These are phyloP conservation scores for Wallacemonas sp. DNA, from an alignment of 208 protist genomes.

Conservation along the genomic window DNA sequence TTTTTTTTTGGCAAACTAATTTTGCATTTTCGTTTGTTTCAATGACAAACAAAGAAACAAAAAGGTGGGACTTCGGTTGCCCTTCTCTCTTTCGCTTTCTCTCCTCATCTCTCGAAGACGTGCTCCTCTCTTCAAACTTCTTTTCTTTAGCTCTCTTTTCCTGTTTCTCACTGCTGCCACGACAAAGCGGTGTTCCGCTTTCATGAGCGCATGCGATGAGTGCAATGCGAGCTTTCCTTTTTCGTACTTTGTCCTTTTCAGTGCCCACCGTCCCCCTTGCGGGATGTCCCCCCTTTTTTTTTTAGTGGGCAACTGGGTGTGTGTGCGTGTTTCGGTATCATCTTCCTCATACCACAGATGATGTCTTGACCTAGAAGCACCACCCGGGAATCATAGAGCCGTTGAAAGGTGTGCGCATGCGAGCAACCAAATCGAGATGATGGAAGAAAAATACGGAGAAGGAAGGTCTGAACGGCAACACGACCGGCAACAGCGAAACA, in stretches of 20 bases:
- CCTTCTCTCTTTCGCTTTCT: constrained; percentile 8
- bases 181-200: no score
- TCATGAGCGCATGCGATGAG: no score
- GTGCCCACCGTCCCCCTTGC: no score
- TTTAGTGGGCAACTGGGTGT: not conserved
- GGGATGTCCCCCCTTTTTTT: no score
- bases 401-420: not conserved
- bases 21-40: constrained; percentile 9
- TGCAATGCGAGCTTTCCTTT: no score
- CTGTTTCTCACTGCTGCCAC: no score
- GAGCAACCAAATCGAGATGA: not conserved
- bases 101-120: constrained; percentile 12
- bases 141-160: constrained; percentile 13
- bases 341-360: not conserved
- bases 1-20: constrained; percentile 22
- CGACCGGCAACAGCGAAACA: no score
- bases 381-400: not conserved
- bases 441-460: not conserved
- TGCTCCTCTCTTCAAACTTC: not conserved
- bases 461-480: no score
- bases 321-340: not conserved
- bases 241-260: no score
- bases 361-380: not conserved
- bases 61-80: no score
- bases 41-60: no score